Base-by-base conservation (phyloP, 176 grass and related monocot genomes). In the Eragrostis curvula region DNA sequence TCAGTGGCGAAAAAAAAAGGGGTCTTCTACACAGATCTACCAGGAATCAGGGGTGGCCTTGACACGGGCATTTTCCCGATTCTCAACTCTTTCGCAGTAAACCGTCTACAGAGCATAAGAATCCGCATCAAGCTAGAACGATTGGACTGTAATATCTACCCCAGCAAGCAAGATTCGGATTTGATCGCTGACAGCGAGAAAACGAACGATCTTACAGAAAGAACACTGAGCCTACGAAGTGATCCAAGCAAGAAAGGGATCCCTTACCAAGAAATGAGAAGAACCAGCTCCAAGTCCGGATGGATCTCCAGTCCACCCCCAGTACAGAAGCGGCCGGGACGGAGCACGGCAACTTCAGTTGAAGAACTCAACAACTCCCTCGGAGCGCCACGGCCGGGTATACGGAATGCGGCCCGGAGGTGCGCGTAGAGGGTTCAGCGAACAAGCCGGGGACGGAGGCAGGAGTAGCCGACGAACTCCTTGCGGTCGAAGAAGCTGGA, bases 1-100 rank as follows among this genome's bases (percentile, higher is more conserved):
- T 8, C 43, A 45, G 42, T 43, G 42, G 6, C 8, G 6, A 1
- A 45, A 23, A 58, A 10, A 11, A 23, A 10, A n/a, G n/a, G n/a
- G 55, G 21, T 59, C 9, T 24, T 9, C n/a, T 25, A 11, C 52
- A 48, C 67, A 81, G 80, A 82, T 82, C 80, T 74, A 61, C 24
- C 9, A 44, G 40, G 49, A 8, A 39, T 6, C 10, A 45, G 44
- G 8, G 48, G 25, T 16, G 15, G 14, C 18, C 12, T 49, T 5
- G 70, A 36, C 17, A 15, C 18, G 36, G 13, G 46, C 60, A 63
- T 63, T 63, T 63, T 63, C 12, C 25, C 0, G 5, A 50, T 3
- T 28, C 48, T 49, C 7, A 20, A 50, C 4, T 27, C 13, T 29
- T 58, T 11, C 18, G 8, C 47, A 71, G 24, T 16, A 65, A 65